Evolutionary conservation across 2,329 filamentous ascomycete genomes (phyloP).

Genomic region (Didymella segeticola): DNA sequence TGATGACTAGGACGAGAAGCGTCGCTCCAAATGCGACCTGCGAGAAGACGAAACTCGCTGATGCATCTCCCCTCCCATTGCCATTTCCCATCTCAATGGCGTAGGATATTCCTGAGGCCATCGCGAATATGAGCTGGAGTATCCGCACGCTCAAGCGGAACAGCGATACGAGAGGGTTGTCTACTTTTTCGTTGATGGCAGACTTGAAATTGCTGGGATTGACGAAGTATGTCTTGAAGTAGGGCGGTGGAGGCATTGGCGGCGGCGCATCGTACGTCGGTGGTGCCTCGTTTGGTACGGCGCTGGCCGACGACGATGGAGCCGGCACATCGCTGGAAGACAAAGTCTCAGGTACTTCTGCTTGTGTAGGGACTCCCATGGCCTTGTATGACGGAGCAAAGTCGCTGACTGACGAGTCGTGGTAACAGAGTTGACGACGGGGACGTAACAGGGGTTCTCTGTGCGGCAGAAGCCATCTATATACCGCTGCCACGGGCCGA

Average conservation of each 20-base stretch:
- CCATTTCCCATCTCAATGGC: conserved; percentile 26
- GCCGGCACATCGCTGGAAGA: neutral
- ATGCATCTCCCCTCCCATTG: conserved; percentile 3
- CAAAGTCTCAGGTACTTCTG: neutral
- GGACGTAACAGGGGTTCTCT: neutral
- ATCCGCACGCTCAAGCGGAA: conserved; percentile 30
- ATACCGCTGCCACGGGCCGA: neutral
- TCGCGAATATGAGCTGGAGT: conserved; percentile 31
- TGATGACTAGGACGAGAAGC: conserved; percentile 21
- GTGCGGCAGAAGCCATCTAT: neutral
- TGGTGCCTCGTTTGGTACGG: neutral
- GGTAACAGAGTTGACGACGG: neutral
- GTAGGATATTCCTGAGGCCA: conserved; percentile 36
- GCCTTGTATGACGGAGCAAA: neutral
- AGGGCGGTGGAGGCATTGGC: conserved; percentile 26
- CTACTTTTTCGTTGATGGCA: conserved; percentile 25
- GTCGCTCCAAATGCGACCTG: conserved; percentile 29
- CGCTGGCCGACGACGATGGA: neutral
- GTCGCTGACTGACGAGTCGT: neutral
- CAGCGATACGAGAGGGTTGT: conserved; percentile 27
- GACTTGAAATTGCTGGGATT: conserved; percentile 28
- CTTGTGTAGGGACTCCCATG: neutral
- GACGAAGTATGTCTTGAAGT: conserved; percentile 26
- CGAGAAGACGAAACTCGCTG: conserved; percentile 26
- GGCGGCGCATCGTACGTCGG: conserved; percentile 6